Evolutionary conservation across 768 basidiomycete genomes (phyloP), one percentile per base, ranked within the genome.

Genomic region (Candolleomyces efflorescens): DNA sequence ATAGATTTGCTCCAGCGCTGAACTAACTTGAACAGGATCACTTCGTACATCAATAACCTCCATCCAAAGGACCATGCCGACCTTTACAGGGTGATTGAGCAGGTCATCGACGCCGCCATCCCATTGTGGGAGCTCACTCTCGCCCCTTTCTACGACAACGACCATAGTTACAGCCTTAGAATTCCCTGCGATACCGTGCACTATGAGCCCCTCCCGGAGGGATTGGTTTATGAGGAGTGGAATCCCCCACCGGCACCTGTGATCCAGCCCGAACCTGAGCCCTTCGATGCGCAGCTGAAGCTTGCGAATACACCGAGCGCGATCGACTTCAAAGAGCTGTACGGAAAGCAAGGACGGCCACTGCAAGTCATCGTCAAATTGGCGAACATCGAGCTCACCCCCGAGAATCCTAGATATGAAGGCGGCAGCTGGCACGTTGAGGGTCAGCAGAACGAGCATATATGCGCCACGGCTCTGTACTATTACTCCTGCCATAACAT

Each of bases 41-140:
- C 61, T n/a, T 69, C 69, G n/a, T 77, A 78, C 58, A 75, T 78
- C 63, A 77, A 77, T 56, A 75, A 74, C 45, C 65, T 78, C 3
- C 67, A 74, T 54, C 75, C 73, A 10, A 50, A 60, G 12, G 45
- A 63, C 12, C 62, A 64, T 51, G 27, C 23, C 39, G 49, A 61
- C 36, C 65, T 74, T 15, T 70, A 70, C 59, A 15, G 23, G 26
- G 55, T 63, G 32, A 60, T 74, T 39, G 67, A 71, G 48, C 39
- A 67, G 43, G 47, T 71, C 37, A 64, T 73, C 50, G 55, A 54
- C 2, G 44, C 43, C 10, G 64, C 66, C 47, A 65, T 74, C 26
- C 71, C 73, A 2, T 61, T 73, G 17, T 73, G 71, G 67, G 64
- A 70, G 27, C 41, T 50, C 20, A 65, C 65, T 17, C 63, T 71